Evolutionary conservation across 164 flowering plant genomes (phyloP), one percentile per base, ranked within the genome.

Genomic region (Nelumbo lutea): DNA sequence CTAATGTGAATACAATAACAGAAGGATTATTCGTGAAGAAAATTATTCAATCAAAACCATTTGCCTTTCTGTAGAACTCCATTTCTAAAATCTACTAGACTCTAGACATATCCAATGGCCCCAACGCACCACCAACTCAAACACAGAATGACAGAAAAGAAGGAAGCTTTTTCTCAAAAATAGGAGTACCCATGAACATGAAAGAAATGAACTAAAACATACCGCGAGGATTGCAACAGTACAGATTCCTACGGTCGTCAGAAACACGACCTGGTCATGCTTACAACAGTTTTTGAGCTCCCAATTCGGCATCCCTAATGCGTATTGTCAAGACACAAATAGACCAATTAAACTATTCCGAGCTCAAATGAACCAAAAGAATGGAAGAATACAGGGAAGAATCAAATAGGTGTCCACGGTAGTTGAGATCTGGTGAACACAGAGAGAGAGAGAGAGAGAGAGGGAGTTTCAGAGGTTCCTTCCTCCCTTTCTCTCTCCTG

Each of bases 201-300:
- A 9, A 11, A 53, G 57, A 13, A 15, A 53, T 4, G 57, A 53
- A 53, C 14, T 1, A 61, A 59, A 43, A 5, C 79, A 38, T 79
- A 90, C 96, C 50, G 83, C 85, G 60, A 90, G 86, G 70, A 90
- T 89, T 9, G 84, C 94, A 66, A 90, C 81, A 53, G 90, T 85
- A 79, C 67, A 90, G 72, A 89, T 73, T 6, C 79, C 86, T 52
- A 86, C 81, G 9, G 89, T 82, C 41, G 66, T 72, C 2, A 88
- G 76, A 63, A 90, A 90, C 41, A 75, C 78, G 6, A 46, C 75
- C 73, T 88, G 96, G 2, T 90, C 92, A 43, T 75, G 88, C 38
- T 87, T 70, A 69, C 97, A 90, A 73, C 97, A 90, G 46, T 77
- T 69, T 76, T 76, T 84, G 38, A 90, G 81, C 73, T 87, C 93